phyloP scores from a whole-genome alignment of 1,139 yeast species.

The Hanseniaspora sp. region DNA sequence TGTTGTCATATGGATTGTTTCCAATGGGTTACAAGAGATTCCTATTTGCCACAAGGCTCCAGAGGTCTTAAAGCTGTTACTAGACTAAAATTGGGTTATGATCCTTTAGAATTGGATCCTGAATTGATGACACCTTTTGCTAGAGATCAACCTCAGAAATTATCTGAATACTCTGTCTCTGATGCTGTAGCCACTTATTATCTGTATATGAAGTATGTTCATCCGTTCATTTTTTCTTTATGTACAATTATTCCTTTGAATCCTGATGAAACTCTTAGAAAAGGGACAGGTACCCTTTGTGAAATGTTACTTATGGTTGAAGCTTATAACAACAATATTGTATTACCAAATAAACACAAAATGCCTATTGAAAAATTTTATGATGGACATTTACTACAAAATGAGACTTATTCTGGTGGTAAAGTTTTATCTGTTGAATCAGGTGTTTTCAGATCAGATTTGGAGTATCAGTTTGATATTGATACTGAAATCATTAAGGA shows the following conservation, averaged over 20 bases:
- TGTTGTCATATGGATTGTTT: constrained; percentile 97
- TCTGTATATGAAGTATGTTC: constrained; percentile 89
- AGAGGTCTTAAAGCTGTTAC: constrained; percentile 98
- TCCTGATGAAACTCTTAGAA: constrained; percentile 90
- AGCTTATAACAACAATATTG: constrained; percentile 65
- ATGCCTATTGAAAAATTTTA: constrained; percentile 90
- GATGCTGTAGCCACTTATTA: constrained; percentile 99
- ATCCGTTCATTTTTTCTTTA: constrained; percentile 90
- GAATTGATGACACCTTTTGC: constrained; percentile 98
- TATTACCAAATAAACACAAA: constrained; percentile 84
- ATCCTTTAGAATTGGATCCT: constrained; percentile 93
- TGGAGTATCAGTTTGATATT: constrained; percentile 60
- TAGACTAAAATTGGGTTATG: constrained; percentile 87
- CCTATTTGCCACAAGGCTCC: constrained; percentile 94
- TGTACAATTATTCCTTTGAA: constrained; percentile 92
- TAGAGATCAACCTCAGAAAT: constrained; percentile 76
- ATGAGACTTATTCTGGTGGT: constrained; percentile 98
- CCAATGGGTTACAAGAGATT: constrained; percentile 98
- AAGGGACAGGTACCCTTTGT: constrained; percentile 97
- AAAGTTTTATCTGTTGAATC: constrained; percentile 97
- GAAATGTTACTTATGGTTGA: constrained; percentile 97
- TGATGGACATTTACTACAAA: constrained; percentile 84
- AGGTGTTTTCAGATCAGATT: constrained; percentile 90
- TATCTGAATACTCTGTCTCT: constrained; percentile 95
- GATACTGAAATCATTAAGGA: constrained; percentile 81